Percentiles rank a stretch among this genome's conserved stretches.
These are phyloP conservation scores for Lecanicillium sp. DNA, from an alignment of 2,329 filamentous ascomycete genomes.

Conservation along the genomic window DNA sequence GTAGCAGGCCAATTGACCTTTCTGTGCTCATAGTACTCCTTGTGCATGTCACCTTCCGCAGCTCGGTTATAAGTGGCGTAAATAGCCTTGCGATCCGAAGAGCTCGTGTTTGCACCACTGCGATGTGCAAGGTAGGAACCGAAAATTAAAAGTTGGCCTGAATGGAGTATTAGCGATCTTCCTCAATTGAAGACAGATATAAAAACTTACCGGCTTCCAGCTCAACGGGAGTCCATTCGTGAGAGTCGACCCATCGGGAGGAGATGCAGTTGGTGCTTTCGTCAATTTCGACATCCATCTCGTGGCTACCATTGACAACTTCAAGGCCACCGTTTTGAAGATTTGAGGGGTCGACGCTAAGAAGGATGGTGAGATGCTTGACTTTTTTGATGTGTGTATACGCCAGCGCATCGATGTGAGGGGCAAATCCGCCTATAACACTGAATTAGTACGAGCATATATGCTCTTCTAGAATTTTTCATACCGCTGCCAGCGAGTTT, in stretches of 20 bases:
- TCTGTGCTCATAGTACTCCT: conserved; percentile 12
- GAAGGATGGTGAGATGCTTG: conserved; percentile 13
- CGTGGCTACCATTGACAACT: conserved; percentile 11
- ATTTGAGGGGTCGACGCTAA: conserved; percentile 12
- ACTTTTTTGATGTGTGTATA: conserved; percentile 14
- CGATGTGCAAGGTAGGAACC: conserved; percentile 13
- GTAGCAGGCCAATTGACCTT: conserved; percentile 12
- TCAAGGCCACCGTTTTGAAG: conserved; percentile 12
- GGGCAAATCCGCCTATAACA: conserved; percentile 13
- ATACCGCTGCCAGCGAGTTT: conserved; percentile 13
- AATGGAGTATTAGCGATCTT: neutral
- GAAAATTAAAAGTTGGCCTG: conserved; percentile 13
- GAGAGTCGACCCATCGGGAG: conserved; percentile 9
- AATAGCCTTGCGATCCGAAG: conserved; percentile 11
- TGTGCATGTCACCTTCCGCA: conserved; percentile 12
- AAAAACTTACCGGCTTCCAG: conserved; percentile 10
- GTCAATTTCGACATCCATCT: conserved; percentile 11
- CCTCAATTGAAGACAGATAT: neutral
- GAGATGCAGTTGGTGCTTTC: conserved; percentile 11
- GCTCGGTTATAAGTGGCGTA: conserved; percentile 15
- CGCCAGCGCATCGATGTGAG: conserved; percentile 14
- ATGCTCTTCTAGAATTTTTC: neutral
- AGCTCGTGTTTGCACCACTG: conserved; percentile 11
- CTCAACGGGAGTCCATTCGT: conserved; percentile 12
- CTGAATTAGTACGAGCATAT: neutral